Percentiles rank a stretch among this genome's conserved stretches.
Evolutionary conservation across 2,329 filamentous ascomycete species (phyloP).

Genomic region (Aureobasidium sp.): DNA sequence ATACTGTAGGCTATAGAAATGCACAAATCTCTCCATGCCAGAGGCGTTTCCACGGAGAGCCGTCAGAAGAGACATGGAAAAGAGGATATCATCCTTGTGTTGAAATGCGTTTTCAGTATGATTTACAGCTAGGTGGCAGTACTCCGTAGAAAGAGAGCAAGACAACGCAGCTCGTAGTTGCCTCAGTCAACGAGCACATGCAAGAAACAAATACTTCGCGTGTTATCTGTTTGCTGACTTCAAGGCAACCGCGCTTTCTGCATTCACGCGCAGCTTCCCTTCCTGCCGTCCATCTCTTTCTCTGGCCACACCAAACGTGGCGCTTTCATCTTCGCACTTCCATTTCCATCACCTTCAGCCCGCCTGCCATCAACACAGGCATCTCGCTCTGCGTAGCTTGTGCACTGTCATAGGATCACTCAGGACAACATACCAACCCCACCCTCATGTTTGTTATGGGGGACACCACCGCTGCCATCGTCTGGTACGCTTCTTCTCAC

Average conservation of each 20-base stretch:
- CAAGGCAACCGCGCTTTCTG: not conserved
- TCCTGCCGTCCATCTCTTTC: not conserved
- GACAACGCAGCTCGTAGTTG: not conserved
- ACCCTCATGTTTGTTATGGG: not conserved
- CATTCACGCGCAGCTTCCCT: not conserved
- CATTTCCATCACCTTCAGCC: not conserved
- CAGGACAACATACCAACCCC: not conserved
- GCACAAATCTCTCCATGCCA: not conserved
- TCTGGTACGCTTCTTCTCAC: not conserved
- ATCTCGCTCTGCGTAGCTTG: not conserved
- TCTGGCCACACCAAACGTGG: not conserved
- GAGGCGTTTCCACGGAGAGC: not conserved
- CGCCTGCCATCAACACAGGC: not conserved
- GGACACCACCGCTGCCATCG: not conserved
- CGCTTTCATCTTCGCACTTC: not conserved
- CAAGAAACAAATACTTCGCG: not conserved
- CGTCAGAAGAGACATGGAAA: too few species aligned
- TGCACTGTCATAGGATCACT: not conserved
- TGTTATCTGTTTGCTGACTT: not conserved
- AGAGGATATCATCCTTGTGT: too few species aligned
- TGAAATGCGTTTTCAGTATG: too few species aligned
- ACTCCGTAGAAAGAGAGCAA: not conserved
- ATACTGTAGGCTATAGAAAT: not conserved
- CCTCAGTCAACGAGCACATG: too few species aligned
- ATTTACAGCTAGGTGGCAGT: not conserved